Conservation (phyloP, 2,329 filamentous ascomycete species). For the Elsinoe fawcettii region DNA sequence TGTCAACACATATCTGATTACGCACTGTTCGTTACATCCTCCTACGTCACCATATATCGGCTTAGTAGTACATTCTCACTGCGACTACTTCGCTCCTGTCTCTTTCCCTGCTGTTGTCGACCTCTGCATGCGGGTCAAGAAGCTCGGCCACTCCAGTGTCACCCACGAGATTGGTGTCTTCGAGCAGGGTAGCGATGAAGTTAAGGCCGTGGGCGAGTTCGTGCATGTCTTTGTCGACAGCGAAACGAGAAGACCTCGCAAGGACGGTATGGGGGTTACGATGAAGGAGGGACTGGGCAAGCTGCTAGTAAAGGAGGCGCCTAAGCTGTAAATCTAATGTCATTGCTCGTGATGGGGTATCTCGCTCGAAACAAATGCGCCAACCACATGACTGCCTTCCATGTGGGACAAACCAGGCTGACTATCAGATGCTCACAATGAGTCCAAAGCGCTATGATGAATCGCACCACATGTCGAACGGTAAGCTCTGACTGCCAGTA, state of each 20-base stretch:
- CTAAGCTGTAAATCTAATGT: constrained; percentile 16
- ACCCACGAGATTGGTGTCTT: constrained; percentile 88
- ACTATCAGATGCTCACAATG: no score
- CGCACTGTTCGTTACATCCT: constrained; percentile 66
- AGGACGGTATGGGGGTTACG: constrained; percentile 54
- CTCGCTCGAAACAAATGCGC: background rate
- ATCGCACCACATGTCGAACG: no score
- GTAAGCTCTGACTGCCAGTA: no score
- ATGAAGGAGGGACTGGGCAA: constrained; percentile 42
- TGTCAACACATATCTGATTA: constrained; percentile 80
- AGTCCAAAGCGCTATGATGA: no score
- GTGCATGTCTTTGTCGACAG: constrained; percentile 84
- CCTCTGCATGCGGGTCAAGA: constrained; percentile 72
- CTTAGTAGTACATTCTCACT: constrained; percentile 77
- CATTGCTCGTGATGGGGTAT: background rate
- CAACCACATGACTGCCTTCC: background rate
- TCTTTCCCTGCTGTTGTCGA: constrained; percentile 77
- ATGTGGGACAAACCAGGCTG: no score
- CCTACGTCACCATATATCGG: constrained; percentile 64
- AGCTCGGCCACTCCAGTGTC: constrained; percentile 77
- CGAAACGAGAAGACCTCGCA: constrained; percentile 58
- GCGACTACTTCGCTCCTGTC: constrained; percentile 75
- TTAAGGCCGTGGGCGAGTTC: constrained; percentile 79
- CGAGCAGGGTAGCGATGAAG: constrained; percentile 60
- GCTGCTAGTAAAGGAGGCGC: constrained; percentile 21